Evolutionary conservation across 2,329 filamentous ascomycete species (phyloP), one percentile per base, ranked within the genome.

Genomic region (Fusarium fracticaudum): DNA sequence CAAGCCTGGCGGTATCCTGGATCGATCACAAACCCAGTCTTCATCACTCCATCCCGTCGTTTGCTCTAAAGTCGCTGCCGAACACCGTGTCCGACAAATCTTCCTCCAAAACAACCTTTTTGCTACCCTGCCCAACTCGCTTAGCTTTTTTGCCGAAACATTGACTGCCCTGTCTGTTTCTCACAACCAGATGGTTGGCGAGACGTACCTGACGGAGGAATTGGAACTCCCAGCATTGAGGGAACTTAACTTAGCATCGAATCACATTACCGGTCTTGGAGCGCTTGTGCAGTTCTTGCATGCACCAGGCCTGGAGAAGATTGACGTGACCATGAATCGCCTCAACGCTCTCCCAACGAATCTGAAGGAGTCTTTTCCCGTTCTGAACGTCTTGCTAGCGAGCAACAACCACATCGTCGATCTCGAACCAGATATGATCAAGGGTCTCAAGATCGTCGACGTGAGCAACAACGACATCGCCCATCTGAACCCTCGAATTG

Each of bases 281-380:
- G 90, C 92, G 1, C 83, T 98, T 22, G 87, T 90, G 7, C 83
- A 86, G 10, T 85, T 90, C 73, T 87, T 98, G 10, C 86, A 88
- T n/a, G 94, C 95, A 0, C 94, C 95, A 0, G 86, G 84, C 12
- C 87, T 98, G 12, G 90, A 92, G 61, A 93, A 92, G 75, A 86
- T 98, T 3, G 94, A 98, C 79, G 87, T 97, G 13, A 94, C 93
- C 31, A 89, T 92, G 73, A 98, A 98, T 80, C 91, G 93, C n/a
- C 84, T 98, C 37, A 88, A 90, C 2, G 87, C 88, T 1, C 85
- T 98, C 1, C 94, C 95, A 0, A 74, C 80, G 6, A 81, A 80
- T 31, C 84, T 98, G 12, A 91, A 91, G 60, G 83, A 88, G 12
- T 85, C 84, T 4, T 98, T 94, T 80, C 94, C 94, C 1, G 87